A percentile compares a stretch with the other conserved stretches of the same genome.
These are phyloP conservation scores for Tephrocybe sp. DNA, from an alignment of 768 basidiomycete genomes.

Conservation along the genomic window DNA sequence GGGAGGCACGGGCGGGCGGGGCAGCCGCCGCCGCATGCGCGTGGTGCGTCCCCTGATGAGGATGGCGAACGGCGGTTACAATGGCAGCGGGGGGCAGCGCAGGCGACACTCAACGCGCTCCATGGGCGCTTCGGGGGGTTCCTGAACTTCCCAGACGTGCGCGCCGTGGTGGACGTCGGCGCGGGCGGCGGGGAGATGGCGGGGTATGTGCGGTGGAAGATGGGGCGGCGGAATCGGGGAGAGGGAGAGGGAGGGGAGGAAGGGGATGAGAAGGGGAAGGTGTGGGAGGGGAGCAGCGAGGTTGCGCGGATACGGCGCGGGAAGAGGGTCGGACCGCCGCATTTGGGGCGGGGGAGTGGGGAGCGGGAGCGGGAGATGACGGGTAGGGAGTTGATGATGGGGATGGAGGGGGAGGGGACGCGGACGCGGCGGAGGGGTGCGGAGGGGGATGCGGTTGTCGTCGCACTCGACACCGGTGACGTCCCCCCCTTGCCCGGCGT, in stretches of 20 bases:
- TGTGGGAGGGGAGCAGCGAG: background rate
- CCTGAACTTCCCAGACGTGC: background rate
- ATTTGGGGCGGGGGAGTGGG: background rate
- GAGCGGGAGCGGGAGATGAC: background rate
- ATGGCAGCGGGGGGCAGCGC: too few species aligned
- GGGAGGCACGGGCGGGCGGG: too few species aligned
- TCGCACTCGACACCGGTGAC: constrained; percentile 78
- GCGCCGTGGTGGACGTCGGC: constrained; percentile 1
- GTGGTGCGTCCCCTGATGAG: too few species aligned
- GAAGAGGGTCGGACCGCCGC: background rate
- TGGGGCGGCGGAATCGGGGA: too few species aligned
- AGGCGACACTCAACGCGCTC: background rate
- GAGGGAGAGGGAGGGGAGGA: background rate
- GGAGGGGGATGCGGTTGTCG: constrained; percentile 44
- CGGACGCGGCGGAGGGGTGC: background rate
- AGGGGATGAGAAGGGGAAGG: background rate
- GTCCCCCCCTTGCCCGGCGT: constrained; percentile 75
- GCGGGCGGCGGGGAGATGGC: background rate
- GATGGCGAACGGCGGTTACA: too few species aligned
- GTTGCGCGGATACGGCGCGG: background rate
- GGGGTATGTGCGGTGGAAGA: background rate
- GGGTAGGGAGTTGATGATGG: background rate
- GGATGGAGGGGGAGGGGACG: too few species aligned
- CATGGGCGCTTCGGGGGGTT: background rate
- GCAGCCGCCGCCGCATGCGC: too few species aligned